Percentiles rank a stretch among this genome's conserved stretches.
These are phyloP conservation scores for Paraconiothyrium sp. DNA, from an alignment of 2,329 filamentous ascomycete species.

Conservation along the genomic window DNA sequence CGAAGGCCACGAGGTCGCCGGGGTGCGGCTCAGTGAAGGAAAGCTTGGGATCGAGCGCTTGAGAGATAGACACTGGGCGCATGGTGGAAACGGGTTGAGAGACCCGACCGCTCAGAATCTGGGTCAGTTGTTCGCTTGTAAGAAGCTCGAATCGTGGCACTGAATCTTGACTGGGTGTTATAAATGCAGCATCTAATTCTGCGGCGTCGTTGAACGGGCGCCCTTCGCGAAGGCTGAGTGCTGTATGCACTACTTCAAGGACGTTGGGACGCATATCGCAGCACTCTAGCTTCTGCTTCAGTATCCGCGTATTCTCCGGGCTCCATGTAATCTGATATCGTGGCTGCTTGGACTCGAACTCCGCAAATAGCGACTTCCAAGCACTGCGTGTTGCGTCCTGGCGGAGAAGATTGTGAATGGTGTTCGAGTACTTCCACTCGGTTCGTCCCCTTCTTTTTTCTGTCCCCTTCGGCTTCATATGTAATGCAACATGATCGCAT, in stretches of 20 bases:
- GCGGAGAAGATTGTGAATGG: constrained; percentile 17
- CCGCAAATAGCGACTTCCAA: constrained; percentile 17
- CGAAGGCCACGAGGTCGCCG: constrained; percentile 35
- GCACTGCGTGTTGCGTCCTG: constrained; percentile 13
- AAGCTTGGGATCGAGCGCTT: constrained; percentile 23
- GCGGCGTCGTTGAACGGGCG: constrained; percentile 11
- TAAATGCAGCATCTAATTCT: constrained; percentile 40
- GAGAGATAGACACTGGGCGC: constrained; percentile 34
- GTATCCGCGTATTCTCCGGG: constrained; percentile 46
- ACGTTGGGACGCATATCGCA: constrained; percentile 47
- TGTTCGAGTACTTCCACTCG: constrained; percentile 19
- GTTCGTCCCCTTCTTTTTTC: constrained; percentile 11
- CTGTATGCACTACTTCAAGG: constrained; percentile 48
- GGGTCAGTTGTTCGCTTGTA: constrained; percentile 44
- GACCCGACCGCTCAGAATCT: constrained; percentile 44
- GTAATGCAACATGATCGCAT: constrained; percentile 18
- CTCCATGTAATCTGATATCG: constrained; percentile 49
- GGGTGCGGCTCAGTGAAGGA: constrained; percentile 28
- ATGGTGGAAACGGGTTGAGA: constrained; percentile 35
- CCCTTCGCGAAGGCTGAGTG: constrained; percentile 43
- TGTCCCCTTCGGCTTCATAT: constrained; percentile 17
- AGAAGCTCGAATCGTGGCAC: constrained; percentile 42
- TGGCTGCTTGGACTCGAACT: constrained; percentile 32
- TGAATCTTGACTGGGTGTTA: constrained; percentile 47
- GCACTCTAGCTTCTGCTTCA: constrained; percentile 50